Conservation (phyloP, 2,329 filamentous ascomycete species). For the Fusarium sacchari region DNA sequence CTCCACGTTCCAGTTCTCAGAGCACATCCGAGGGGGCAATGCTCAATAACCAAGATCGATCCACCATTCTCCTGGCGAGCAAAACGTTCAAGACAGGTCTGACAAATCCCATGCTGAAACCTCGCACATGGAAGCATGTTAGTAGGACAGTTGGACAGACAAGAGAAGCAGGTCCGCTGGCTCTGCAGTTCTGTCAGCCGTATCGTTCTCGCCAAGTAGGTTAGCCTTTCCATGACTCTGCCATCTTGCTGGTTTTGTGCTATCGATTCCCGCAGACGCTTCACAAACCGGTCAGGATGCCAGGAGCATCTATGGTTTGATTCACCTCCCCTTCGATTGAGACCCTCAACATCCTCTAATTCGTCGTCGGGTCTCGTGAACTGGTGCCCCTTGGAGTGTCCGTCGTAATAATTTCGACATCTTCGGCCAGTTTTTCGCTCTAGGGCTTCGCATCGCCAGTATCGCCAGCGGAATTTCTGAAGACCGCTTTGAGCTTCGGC, state of each 20-base stretch:
- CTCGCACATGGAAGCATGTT: conserved; percentile 21
- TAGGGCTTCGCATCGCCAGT: conserved; percentile 23
- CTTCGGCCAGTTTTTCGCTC: neutral
- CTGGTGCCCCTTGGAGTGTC: conserved; percentile 11
- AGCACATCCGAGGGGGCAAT: conserved; percentile 10
- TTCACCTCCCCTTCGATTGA: neutral
- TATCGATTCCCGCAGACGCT: neutral
- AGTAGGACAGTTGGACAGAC: conserved; percentile 5
- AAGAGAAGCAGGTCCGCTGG: conserved; percentile 16
- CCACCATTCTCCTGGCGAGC: neutral
- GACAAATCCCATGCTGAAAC: conserved; percentile 13
- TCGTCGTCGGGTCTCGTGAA: neutral
- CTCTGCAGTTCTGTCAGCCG: neutral
- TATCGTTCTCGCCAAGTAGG: neutral
- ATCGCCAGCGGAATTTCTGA: neutral
- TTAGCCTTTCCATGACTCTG: neutral
- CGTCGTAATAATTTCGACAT: conserved; percentile 9
- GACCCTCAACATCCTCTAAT: accelerated
- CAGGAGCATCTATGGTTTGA: conserved; percentile 1
- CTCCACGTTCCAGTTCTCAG: conserved; percentile 4
- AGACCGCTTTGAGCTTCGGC: conserved; percentile 4
- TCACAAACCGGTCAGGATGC: neutral
- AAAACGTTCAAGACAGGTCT: conserved; percentile 4
- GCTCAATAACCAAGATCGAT: neutral
- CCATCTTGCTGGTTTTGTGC: neutral